These are phyloP conservation scores for Annona cherimola DNA, from an alignment of 164 flowering plant species.

Conservation along the genomic window DNA sequence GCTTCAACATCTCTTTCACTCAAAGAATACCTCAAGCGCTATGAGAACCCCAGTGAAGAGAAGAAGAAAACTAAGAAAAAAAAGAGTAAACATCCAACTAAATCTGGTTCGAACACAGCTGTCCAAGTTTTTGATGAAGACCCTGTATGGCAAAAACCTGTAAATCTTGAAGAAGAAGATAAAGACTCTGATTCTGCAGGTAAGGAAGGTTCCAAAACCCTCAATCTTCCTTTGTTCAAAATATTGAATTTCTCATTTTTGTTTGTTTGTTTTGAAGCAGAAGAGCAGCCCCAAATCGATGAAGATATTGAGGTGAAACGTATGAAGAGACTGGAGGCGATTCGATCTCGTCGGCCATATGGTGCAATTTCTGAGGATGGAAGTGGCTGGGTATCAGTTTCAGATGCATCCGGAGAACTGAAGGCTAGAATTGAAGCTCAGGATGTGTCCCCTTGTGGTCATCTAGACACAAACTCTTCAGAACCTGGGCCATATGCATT, in stretches of 20 bases:
- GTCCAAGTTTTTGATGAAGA: slow-evolving; percentile 82
- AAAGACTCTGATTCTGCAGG: slow-evolving; percentile 48
- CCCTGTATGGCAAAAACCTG: slow-evolving; percentile 82
- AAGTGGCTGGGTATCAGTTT: slow-evolving; percentile 85
- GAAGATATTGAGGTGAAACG: slow-evolving; percentile 89
- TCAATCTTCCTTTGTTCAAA: not conserved
- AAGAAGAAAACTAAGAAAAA: slow-evolving; percentile 23
- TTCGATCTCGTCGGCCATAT: slow-evolving; percentile 51
- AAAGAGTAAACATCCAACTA: slow-evolving; percentile 38
- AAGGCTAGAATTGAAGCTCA: slow-evolving; percentile 8
- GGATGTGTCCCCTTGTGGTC: slow-evolving; percentile 52
- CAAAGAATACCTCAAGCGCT: slow-evolving; percentile 70
- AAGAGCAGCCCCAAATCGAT: slow-evolving; percentile 68
- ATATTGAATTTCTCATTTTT: not conserved
- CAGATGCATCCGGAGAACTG: slow-evolving; percentile 24
- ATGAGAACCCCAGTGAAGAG: slow-evolving; percentile 36
- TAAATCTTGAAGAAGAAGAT: slow-evolving; percentile 47
- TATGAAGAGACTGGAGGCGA: slow-evolving; percentile 71
- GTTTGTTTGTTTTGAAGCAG: slow-evolving; percentile 26
- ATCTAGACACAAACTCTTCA: slow-evolving; percentile 21
- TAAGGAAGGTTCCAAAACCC: slow-evolving; percentile 19
- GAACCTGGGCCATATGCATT: not conserved
- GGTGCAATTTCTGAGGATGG: slow-evolving; percentile 84
- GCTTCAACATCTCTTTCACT: slow-evolving; percentile 25
- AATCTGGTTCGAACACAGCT: slow-evolving; percentile 18